Base-by-base conservation (phyloP, 1,284 basidiomycete genomes). In the Pseudozyma flocculosa region DNA sequence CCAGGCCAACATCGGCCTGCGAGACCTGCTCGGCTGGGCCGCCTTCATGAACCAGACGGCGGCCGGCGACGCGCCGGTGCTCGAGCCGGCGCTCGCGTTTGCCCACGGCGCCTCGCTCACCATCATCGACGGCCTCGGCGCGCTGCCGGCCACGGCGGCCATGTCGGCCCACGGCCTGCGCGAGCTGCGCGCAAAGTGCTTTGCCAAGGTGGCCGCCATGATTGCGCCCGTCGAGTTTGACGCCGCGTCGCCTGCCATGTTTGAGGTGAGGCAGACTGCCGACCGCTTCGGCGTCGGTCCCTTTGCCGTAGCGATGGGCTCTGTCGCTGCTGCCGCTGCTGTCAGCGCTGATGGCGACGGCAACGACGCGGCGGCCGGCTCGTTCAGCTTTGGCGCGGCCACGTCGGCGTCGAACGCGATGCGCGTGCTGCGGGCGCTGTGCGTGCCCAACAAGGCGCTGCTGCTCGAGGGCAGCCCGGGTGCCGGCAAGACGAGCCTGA, bases 381-480 rank as follows among this genome's bases (percentile, higher is more conserved):
- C 61, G 21, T 96, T 96, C 83, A 90, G 88, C 70, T 84, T 96
- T 44, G 83, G 87, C 43, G 93, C 92, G 0, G 90, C 90, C 0
- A 98, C 95, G 1, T 89, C 93, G 9, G 84, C 84, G 22, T 84
- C 88, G 55, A 99, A 99, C 79, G 88, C 89, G 15, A 85, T 92
- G 83, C 87, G 94, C 30, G 86, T 98, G 3, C 81, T 93, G 18
- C 85, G 95, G 51, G 95, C 92, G 7, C 89, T 89, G 59, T 92
- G 96, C 76, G 83, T 98, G 1, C 79, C 82, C 8, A 46, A 50
- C 15, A 98, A 97, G 78, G 91, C 95, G 0, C 89, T 99, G 48
- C 83, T 99, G 26, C 83, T 99, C 3, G 95, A 99, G 78, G 95
- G 95, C 2, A 96, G 92, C 77, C 96, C 96, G 4, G 95, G 95